Evolutionary conservation across 345 rosid genomes (phyloP).

Genomic region (Microcos paniculata): DNA sequence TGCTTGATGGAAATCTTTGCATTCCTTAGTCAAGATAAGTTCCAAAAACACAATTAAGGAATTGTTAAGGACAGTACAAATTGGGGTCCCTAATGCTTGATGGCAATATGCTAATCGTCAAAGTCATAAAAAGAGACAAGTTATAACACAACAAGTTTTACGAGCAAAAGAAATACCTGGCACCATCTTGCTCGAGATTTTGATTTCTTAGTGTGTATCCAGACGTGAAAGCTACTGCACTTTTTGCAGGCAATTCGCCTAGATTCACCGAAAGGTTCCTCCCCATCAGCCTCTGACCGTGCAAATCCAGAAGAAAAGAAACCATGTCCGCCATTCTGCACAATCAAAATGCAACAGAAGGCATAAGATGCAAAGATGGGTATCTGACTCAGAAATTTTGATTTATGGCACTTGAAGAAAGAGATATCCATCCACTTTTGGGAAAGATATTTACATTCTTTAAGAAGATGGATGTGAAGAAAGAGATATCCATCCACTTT

Average conservation of each 20-base stretch:
- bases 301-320: constrained; percentile 64
- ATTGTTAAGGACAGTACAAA: constrained; percentile 11
- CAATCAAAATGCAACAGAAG: constrained; percentile 24
- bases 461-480: neutral
- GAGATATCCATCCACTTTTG: neutral
- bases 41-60: neutral
- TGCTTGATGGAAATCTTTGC: constrained; percentile 89
- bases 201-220: constrained; percentile 70
- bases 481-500: neutral
- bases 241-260: constrained; percentile 88
- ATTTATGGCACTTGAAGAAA: neutral
- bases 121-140: neutral
- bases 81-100: constrained; percentile 14
- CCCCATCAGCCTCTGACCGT: constrained; percentile 54
- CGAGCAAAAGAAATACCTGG: constrained; percentile 60
- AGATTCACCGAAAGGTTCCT: constrained; percentile 70
- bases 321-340: constrained; percentile 56
- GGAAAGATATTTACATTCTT: neutral
- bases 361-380: constrained; percentile 14
- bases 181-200: constrained; percentile 99
- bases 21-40: constrained; percentile 54
- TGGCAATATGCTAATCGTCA: neutral
- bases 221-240: constrained; percentile 73
- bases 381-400: neutral
- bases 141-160: neutral